phyloP scores from a whole-genome alignment of 1,139 yeast genomes.

The Suhomyces maxii region DNA sequence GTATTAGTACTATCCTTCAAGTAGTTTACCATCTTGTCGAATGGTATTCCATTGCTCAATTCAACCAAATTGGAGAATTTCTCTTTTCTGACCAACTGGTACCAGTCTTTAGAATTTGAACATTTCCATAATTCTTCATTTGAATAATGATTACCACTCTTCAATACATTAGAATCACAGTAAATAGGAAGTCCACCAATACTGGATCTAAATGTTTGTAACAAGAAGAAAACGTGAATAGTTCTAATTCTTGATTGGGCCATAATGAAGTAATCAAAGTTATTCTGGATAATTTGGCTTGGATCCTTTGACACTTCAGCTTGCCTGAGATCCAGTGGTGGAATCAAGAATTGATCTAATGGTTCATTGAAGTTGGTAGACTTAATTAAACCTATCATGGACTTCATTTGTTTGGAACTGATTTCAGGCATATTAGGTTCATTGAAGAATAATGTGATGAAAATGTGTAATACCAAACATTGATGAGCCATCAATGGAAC shows the following conservation, averaged over 20 bases:
- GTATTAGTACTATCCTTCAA: slow-evolving; percentile 26
- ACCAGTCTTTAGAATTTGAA: slow-evolving; percentile 60
- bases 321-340: slow-evolving; percentile 42
- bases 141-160: slow-evolving; percentile 75
- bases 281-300: slow-evolving; percentile 35
- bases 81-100: slow-evolving; percentile 20
- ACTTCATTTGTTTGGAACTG: slow-evolving; percentile 73
- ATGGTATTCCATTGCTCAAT: slow-evolving; percentile 57
- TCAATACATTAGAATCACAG: slow-evolving; percentile 56
- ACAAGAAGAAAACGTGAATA: slow-evolving; percentile 71
- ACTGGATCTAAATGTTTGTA: slow-evolving; percentile 70
- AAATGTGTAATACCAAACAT: slow-evolving; percentile 75
- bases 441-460: slow-evolving; percentile 79
- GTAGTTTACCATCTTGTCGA: slow-evolving; percentile 49
- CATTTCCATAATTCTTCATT: slow-evolving; percentile 72
- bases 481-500: slow-evolving; percentile 91
- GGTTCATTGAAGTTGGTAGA: slow-evolving; percentile 76
- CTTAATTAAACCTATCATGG: slow-evolving; percentile 76
- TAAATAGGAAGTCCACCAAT: slow-evolving; percentile 61
- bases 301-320: slow-evolving; percentile 7
- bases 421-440: slow-evolving; percentile 72
- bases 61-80: slow-evolving; percentile 43
- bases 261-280: slow-evolving; percentile 72
- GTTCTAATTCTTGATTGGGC: slow-evolving; percentile 88
- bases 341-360: slow-evolving; percentile 58